Base-by-base conservation (phyloP, 805 yeast genomes). In the Wickerhamomyces pijperi region DNA sequence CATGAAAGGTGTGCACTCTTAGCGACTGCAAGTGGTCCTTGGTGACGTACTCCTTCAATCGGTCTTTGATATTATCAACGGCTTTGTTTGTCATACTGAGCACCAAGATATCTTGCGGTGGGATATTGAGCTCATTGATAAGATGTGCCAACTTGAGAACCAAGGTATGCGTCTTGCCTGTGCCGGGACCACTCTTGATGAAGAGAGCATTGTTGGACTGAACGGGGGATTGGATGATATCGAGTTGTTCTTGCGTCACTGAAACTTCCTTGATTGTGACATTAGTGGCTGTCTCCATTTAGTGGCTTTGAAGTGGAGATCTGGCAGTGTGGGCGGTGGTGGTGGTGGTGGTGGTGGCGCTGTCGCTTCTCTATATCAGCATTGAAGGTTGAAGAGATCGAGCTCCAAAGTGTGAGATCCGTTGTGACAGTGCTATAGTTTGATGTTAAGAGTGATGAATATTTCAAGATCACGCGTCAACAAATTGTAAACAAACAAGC, bases 21-120 rank as follows among this genome's bases (percentile, higher is more conserved):
- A 49, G 34, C 4, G 17, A 16, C 17, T 63, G 61, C 9, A 77
- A 48, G 1, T 63, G 56, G 17, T 61, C 39, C 1, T 55, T 50
- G 1, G 71, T 71, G 18, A 73, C 44, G 0, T 50, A 49, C 2
- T 32, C 47, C 13, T 32, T 35, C 25, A 62, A 63, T 42, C 55
- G 68, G 29, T 33, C 42, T 35, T 52, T 60, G 32, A 62, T 65
- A 40, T 58, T 73, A 28, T 67, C 69, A 1, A 81, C 86, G 0
- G 87, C 75, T 39, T 80, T 64, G 47, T 80, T 82, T 0, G 90
- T 80, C 68, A 82, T 64, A 13, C 84, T 75, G 4, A 82, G 60
- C 2, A 79, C 75, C 28, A 81, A 51, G 4, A 82, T 69, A 38
- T 78, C 75, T 3, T 63, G 54, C 0, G 87, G 84, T 3, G 53